Percentiles rank a stretch among this genome's conserved stretches.
Conservation (phyloP, 192 early-diverging fungal genomes). For the Dissophora globulifera region DNA sequence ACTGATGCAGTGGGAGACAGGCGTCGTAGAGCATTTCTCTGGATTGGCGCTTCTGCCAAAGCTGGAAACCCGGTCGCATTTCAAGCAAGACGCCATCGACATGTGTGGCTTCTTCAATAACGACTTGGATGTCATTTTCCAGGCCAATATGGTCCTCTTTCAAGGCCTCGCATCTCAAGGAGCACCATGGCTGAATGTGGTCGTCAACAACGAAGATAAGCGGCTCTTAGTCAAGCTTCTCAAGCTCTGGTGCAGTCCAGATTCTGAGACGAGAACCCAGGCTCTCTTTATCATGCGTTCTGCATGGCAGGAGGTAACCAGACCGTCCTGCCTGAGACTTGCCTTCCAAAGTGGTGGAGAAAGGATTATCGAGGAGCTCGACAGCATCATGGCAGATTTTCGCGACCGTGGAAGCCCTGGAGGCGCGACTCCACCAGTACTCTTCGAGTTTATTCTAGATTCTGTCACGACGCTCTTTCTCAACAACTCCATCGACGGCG, state of each 20-base stretch:
- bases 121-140: slow-evolving; percentile 19
- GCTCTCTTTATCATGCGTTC: slow-evolving; percentile 33
- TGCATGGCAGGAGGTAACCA: slow-evolving; percentile 28
- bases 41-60: slow-evolving; percentile 29
- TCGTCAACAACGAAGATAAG: slow-evolving; percentile 8
- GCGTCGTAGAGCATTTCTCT: slow-evolving; percentile 9
- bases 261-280: slow-evolving; percentile 27
- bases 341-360: slow-evolving; percentile 35
- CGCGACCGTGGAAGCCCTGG: slow-evolving; percentile 29
- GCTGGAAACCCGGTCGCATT: slow-evolving; percentile 23
- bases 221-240: slow-evolving; percentile 23
- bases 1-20: slow-evolving; percentile 23
- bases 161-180: slow-evolving; percentile 16
- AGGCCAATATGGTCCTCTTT: slow-evolving; percentile 11
- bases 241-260: slow-evolving; percentile 38
- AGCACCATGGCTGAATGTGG: slow-evolving; percentile 9
- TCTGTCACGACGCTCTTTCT: slow-evolving; percentile 42
- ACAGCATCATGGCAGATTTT: slow-evolving; percentile 32
- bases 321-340: slow-evolving; percentile 24
- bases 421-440: slow-evolving; percentile 30
- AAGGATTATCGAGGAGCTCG: slow-evolving; percentile 30
- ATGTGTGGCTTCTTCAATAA: slow-evolving; percentile 30
- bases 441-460: slow-evolving; percentile 36
- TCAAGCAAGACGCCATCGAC: slow-evolving; percentile 8
- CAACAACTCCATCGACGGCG: slow-evolving; percentile 37